A percentile compares a stretch with the other conserved stretches of the same genome.
Conservation (phyloP, 129 eudicot genomes). For the Apium graveolens region DNA sequence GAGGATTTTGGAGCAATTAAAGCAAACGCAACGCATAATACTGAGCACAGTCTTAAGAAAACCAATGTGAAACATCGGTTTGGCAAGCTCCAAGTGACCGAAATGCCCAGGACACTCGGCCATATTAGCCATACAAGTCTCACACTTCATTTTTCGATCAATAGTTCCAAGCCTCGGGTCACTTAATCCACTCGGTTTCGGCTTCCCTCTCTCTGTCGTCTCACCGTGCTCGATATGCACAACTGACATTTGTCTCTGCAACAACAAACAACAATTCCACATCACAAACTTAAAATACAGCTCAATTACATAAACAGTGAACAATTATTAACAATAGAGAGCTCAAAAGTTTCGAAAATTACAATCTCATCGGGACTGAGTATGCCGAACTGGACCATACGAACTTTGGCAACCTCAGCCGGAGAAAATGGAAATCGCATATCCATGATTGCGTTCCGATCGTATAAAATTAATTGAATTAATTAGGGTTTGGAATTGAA, state of each 20-base stretch:
- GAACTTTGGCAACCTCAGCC: slow-evolving; percentile 92
- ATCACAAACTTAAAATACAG: not conserved
- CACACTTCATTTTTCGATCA: slow-evolving; percentile 89
- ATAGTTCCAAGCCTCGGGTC: slow-evolving; percentile 91
- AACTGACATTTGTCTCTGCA: slow-evolving; percentile 97
- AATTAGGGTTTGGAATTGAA: not conserved
- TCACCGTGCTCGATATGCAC: slow-evolving; percentile 87
- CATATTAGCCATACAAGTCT: slow-evolving; percentile 95
- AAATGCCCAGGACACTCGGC: slow-evolving; percentile 99
- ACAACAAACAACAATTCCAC: not conserved
- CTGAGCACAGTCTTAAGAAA: slow-evolving; percentile 90
- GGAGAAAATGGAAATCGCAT: slow-evolving; percentile 88
- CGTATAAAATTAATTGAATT: not conserved
- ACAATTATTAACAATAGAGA: no score
- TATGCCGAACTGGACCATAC: slow-evolving; percentile 82
- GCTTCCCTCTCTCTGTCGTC: slow-evolving; percentile 92
- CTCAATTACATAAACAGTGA: no score
- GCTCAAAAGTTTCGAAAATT: slow-evolving; percentile 20
- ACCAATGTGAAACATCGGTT: slow-evolving; percentile 95
- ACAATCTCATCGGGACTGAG: slow-evolving; percentile 97
- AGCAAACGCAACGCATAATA: slow-evolving; percentile 93
- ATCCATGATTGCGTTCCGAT: slow-evolving; percentile 47
- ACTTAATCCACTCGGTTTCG: slow-evolving; percentile 82
- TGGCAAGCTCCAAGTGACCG: slow-evolving; percentile 97
- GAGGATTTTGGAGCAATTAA: slow-evolving; percentile 89